phyloP scores from a whole-genome alignment of 2,329 filamentous ascomycete species.

The Cytospora piceae region DNA sequence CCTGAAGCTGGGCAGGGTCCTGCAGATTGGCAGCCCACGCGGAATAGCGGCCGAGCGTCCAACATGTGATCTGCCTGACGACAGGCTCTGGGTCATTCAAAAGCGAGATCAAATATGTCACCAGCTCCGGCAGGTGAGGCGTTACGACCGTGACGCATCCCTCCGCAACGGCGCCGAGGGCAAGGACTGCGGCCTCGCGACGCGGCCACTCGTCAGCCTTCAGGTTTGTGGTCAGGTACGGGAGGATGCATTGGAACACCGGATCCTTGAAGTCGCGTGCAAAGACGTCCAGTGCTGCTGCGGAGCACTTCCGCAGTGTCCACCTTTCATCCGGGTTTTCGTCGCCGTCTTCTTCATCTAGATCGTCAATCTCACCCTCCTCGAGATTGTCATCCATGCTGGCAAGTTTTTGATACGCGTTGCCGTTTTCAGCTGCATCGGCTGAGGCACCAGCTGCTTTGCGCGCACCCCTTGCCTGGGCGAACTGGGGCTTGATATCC shows the following conservation, averaged over 20 bases:
- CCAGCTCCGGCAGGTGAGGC: constrained; percentile 86
- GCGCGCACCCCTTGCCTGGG: constrained; percentile 67
- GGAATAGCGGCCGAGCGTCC: constrained; percentile 93
- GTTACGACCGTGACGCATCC: constrained; percentile 89
- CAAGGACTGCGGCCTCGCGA: constrained; percentile 90
- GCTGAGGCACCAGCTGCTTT: constrained; percentile 58
- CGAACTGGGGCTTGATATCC: constrained; percentile 92
- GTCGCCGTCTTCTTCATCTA: constrained; percentile 74
- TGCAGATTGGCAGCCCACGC: constrained; percentile 83
- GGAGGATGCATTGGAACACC: constrained; percentile 89
- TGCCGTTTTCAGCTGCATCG: constrained; percentile 56
- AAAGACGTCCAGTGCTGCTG: constrained; percentile 91
- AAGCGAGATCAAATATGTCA: constrained; percentile 86
- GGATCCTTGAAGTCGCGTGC: constrained; percentile 85
- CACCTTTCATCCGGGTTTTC: constrained; percentile 87
- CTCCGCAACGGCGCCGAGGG: constrained; percentile 91
- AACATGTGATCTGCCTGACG: constrained; percentile 95
- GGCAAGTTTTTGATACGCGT: constrained; percentile 58
- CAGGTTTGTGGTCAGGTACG: constrained; percentile 88
- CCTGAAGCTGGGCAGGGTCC: constrained; percentile 67
- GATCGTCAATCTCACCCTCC: constrained; percentile 84
- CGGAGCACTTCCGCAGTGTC: constrained; percentile 96
- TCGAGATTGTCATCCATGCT: constrained; percentile 76
- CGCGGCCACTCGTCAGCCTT: constrained; percentile 89
- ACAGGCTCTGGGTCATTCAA: constrained; percentile 85